Evolutionary conservation across 2,329 filamentous ascomycete species (phyloP).

Genomic region (Colletotrichum tamarilloi): DNA sequence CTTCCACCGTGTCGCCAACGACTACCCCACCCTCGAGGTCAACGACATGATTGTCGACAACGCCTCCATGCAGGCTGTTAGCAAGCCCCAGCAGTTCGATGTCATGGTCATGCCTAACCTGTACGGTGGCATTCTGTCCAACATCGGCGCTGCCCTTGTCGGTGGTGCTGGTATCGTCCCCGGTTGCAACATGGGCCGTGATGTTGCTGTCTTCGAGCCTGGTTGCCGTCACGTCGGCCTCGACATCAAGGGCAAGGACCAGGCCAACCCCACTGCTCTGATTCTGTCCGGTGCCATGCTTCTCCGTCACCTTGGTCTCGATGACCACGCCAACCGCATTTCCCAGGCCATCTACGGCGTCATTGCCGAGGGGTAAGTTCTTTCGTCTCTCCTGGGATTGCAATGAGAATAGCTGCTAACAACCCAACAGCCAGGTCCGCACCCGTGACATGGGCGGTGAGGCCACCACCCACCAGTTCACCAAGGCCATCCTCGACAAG

Average conservation of each 20-base stretch:
- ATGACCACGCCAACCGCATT: constrained; percentile 98
- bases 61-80: constrained; percentile 99
- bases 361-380: constrained; percentile 87
- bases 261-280: constrained; percentile 97
- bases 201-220: constrained; percentile 98
- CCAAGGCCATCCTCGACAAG: constrained; percentile 90
- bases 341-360: constrained; percentile 83
- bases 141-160: constrained; percentile 97
- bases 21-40: constrained; percentile 94
- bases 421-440: constrained; percentile 74
- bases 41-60: constrained; percentile 99
- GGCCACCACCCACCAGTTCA: constrained; percentile 93
- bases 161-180: constrained; percentile 97
- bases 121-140: constrained; percentile 98
- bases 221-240: constrained; percentile 99
- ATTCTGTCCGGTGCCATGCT: constrained; percentile 97
- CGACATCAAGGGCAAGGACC: constrained; percentile 99
- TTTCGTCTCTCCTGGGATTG: not conserved
- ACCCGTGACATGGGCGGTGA: constrained; percentile 97
- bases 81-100: constrained; percentile 96
- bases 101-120: constrained; percentile 99
- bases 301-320: constrained; percentile 93
- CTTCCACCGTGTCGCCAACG: constrained; percentile 91
- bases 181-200: constrained; percentile 99
- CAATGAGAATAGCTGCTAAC: constrained; percentile 50